phyloP scores from a whole-genome alignment of 176 grass and related monocot genomes.

The Oryza australiensis region DNA sequence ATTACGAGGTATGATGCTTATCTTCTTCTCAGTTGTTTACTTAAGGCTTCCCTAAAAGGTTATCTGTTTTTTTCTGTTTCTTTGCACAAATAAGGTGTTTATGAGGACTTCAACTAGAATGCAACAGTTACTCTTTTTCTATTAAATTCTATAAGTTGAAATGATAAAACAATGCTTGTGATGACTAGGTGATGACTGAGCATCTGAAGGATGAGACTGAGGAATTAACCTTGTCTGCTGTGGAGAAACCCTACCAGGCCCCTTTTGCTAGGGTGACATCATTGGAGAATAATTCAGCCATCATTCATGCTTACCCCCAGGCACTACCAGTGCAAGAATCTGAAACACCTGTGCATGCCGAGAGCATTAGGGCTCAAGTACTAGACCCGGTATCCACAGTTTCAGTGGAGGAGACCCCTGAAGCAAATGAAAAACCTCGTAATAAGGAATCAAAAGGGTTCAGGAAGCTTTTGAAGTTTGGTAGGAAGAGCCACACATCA shows the following conservation, averaged over 20 bases:
- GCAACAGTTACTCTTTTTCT: not conserved
- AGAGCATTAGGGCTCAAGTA: constrained; percentile 50
- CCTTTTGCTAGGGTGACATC: constrained; percentile 73
- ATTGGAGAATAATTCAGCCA: constrained; percentile 51
- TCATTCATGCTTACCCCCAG: constrained; percentile 12
- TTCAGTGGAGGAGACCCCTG: constrained; percentile 49
- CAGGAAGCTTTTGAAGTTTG: constrained; percentile 90
- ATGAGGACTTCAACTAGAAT: not conserved
- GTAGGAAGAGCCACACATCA: constrained; percentile 66
- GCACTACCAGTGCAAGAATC: constrained; percentile 35
- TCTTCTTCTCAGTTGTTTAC: constrained; percentile 26
- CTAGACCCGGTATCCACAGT: constrained; percentile 28
- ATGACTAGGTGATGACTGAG: constrained; percentile 51
- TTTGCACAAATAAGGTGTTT: not conserved
- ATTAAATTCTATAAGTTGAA: not conserved
- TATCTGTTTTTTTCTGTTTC: constrained; percentile 10
- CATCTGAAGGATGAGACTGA: constrained; percentile 48
- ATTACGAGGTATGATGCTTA: constrained; percentile 55
- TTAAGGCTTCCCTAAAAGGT: not conserved
- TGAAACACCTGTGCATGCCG: constrained; percentile 36
- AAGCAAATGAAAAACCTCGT: constrained; percentile 43
- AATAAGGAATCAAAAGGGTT: constrained; percentile 88
- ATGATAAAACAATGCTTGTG: constrained; percentile 32
- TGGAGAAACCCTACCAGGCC: constrained; percentile 62
- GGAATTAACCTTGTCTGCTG: not conserved